These are phyloP conservation scores for Phoma sp. DNA, from an alignment of 2,329 filamentous ascomycete species.

Conservation along the genomic window DNA sequence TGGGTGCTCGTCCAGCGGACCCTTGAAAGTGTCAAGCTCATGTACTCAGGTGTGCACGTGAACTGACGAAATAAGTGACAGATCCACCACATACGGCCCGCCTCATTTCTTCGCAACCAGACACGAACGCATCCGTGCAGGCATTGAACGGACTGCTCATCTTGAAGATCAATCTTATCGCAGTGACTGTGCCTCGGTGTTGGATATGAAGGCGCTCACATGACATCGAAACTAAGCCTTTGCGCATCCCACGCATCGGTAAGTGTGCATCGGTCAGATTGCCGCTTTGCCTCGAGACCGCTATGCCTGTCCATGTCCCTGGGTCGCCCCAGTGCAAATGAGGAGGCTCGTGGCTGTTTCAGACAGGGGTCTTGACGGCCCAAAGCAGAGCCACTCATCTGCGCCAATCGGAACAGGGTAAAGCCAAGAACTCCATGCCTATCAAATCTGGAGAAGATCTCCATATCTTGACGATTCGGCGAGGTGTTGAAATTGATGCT, in stretches of 20 bases:
- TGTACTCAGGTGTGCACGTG: neutral
- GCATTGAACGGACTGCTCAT: neutral
- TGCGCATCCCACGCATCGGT: constrained; percentile 22
- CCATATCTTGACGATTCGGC: constrained; percentile 3
- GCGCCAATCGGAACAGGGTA: constrained; percentile 1
- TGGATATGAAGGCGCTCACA: constrained; percentile 13
- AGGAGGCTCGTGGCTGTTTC: constrained; percentile 13
- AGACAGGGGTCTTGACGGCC: constrained; percentile 2
- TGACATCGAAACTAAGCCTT: constrained; percentile 13
- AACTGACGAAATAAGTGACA: neutral
- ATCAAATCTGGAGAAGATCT: constrained; percentile 12
- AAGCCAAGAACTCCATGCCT: constrained; percentile 2
- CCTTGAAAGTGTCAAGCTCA: neutral
- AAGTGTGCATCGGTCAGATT: constrained; percentile 20
- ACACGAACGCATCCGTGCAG: neutral
- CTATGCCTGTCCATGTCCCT: constrained; percentile 17
- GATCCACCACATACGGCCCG: neutral
- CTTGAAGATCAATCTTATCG: neutral
- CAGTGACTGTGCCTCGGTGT: constrained; percentile 6
- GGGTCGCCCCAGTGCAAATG: constrained; percentile 12
- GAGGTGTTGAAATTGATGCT: neutral
- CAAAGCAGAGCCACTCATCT: constrained; percentile 4
- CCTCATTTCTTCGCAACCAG: neutral
- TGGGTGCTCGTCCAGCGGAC: neutral
- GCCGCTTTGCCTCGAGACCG: constrained; percentile 19